phyloP scores from a whole-genome alignment of 345 rosid genomes.

The Dipteronia dyeriana region DNA sequence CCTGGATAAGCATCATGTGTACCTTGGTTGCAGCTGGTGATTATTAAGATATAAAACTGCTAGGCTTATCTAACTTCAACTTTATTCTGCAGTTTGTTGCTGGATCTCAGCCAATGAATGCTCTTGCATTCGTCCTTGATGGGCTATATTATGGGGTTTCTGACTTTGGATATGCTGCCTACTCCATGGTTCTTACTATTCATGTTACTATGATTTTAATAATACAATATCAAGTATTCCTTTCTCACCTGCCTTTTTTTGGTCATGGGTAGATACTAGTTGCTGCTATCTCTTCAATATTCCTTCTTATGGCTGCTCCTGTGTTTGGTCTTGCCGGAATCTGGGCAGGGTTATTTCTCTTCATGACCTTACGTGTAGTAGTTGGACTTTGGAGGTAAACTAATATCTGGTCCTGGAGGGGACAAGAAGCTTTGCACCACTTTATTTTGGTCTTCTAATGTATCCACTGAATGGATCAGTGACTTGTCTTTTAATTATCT shows the following conservation, averaged over 20 bases:
- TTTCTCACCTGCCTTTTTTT: conserved; percentile 17
- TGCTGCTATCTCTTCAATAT: conserved; percentile 60
- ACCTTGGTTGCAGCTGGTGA: conserved; percentile 7
- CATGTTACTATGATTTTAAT: conserved; percentile 1
- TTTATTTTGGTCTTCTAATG: neutral
- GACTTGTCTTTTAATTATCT: neutral
- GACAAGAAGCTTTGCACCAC: neutral
- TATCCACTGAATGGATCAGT: neutral
- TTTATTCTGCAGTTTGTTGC: conserved; percentile 76
- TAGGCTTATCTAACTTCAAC: neutral
- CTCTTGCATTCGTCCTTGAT: conserved; percentile 84
- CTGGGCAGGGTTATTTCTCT: conserved; percentile 88
- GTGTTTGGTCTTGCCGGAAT: conserved; percentile 73
- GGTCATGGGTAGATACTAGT: conserved; percentile 52
- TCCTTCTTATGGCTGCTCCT: conserved; percentile 70
- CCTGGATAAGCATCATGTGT: neutral
- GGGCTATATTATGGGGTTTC: conserved; percentile 96
- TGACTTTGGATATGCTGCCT: conserved; percentile 86
- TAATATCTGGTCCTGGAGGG: neutral
- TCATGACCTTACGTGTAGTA: conserved; percentile 81
- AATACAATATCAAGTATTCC: conserved; percentile 13
- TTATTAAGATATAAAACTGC: neutral
- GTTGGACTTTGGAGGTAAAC: conserved; percentile 92
- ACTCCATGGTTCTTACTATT: conserved; percentile 68
- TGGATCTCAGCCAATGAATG: conserved; percentile 91